Base-by-base conservation (phyloP, 345 rosid species). In the Trapa bicornis region DNA sequence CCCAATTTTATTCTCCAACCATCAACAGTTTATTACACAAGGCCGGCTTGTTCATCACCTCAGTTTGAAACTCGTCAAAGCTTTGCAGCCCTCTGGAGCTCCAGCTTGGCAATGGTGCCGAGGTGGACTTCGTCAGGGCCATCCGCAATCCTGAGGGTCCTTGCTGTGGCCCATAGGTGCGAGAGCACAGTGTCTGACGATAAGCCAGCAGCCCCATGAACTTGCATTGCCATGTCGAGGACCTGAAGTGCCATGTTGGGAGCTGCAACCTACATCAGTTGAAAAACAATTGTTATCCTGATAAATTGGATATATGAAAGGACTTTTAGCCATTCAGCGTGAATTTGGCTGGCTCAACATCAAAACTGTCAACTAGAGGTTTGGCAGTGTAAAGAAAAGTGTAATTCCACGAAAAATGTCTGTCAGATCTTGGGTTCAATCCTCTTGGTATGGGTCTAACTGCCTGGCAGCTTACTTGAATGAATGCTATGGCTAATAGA, bases 71-170 rank as follows among this genome's bases (percentile, higher is more conserved):
- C 41, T 29, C 17, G 42, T 86, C 77, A 91, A 47, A 91, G 94
- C 82, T 85, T 93, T 39, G 97, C 88, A 37, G 97, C 89, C 78
- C 85, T 84, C 73, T 72, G 84, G 56, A 94, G 69, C 76, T 91
- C 99, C 47, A 91, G 62, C 76, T 87, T 85, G 73, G 95, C 96
- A 57, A 94, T 91, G 58, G 95, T 87, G 42, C 95, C 91, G 77
- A 94, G 80, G 74, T 94, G 97, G 35, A 94, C 99, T 79, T 94
- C 99, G 72, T 91, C 99, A 29, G 95, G 95, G 56, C 97, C 96
- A 74, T 91, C 96, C 4, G 91, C 93, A 22, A 94, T 80, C 74
- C 96, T 81, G 74, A 91, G 71, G 6, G 96, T 86, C 79, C 97
- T 87, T 35, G 99, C 79, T 3, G 88, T 79, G 9, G 97, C 96